Conservation (phyloP, 805 yeast genomes). For the Candida nonsorbophila region DNA sequence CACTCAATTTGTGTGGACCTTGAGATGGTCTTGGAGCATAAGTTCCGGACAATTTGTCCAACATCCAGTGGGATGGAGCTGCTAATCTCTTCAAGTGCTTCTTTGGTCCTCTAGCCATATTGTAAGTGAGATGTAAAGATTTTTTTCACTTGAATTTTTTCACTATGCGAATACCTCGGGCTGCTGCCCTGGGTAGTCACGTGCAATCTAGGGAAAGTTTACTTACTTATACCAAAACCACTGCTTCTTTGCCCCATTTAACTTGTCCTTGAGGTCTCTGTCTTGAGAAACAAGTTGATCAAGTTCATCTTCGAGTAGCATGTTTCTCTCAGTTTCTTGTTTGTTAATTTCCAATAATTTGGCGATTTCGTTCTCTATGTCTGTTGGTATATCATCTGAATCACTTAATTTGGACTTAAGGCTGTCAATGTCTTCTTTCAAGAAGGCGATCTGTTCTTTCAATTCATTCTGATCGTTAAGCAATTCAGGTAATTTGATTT, state of each 20-base stretch:
- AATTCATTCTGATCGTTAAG: slow-evolving; percentile 70
- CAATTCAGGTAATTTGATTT: slow-evolving; percentile 69
- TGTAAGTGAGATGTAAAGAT: not conserved
- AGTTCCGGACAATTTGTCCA: slow-evolving; percentile 99
- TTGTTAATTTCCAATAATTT: slow-evolving; percentile 31
- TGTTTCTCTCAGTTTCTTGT: slow-evolving; percentile 31
- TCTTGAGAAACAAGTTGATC: slow-evolving; percentile 7
- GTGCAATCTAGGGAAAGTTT: not conserved
- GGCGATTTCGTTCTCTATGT: slow-evolving; percentile 32
- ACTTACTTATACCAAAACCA: slow-evolving; percentile 9
- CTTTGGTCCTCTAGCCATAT: slow-evolving; percentile 41
- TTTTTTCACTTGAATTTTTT: not conserved
- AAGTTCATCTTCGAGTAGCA: slow-evolving; percentile 33
- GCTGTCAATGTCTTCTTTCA: slow-evolving; percentile 28
- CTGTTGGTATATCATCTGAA: slow-evolving; percentile 23
- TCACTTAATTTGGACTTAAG: slow-evolving; percentile 33
- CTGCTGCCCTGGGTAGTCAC: not conserved
- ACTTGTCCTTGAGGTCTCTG: slow-evolving; percentile 5
- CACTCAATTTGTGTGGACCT: slow-evolving; percentile 99
- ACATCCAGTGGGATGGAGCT: slow-evolving; percentile 99
- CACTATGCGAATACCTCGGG: not conserved
- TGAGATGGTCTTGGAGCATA: slow-evolving; percentile 99
- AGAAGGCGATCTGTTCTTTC: slow-evolving; percentile 32
- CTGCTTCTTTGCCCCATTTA: slow-evolving; percentile 7
- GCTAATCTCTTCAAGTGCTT: slow-evolving; percentile 99